Evolutionary conservation across 345 rosid species (phyloP).

Genomic region (Murraya koenigii): DNA sequence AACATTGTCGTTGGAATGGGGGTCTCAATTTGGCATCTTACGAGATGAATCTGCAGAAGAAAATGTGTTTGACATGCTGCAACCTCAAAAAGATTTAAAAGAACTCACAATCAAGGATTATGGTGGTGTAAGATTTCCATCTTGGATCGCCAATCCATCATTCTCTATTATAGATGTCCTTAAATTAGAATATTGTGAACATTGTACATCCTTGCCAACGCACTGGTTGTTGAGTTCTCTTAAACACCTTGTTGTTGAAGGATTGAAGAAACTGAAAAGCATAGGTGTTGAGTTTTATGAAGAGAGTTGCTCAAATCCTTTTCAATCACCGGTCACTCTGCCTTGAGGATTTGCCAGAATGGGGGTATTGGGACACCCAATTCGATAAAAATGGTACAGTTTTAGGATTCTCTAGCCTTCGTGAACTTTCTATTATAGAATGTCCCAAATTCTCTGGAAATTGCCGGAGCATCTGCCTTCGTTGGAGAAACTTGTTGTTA

Average conservation of each 20-base stretch:
- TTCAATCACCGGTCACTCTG: neutral
- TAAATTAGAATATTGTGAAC: neutral
- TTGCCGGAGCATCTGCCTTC: neutral
- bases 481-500: neutral
- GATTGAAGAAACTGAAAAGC: neutral
- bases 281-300: neutral
- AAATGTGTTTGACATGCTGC: neutral
- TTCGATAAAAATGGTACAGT: neutral
- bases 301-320: neutral
- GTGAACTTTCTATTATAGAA: neutral
- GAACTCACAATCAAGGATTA: neutral
- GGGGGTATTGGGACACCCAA: neutral
- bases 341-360: neutral
- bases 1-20: neutral
- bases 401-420: neutral
- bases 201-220: neutral
- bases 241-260: neutral
- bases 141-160: neutral
- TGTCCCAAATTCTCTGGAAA: neutral
- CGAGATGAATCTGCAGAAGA: neutral
- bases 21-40: neutral
- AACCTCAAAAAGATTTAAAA: neutral
- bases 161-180: neutral
- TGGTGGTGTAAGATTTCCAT: neutral
- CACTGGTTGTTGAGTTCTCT: neutral